Base-by-base conservation (phyloP, 805 yeast genomes). In the Candida pseudoglaebosa region DNA sequence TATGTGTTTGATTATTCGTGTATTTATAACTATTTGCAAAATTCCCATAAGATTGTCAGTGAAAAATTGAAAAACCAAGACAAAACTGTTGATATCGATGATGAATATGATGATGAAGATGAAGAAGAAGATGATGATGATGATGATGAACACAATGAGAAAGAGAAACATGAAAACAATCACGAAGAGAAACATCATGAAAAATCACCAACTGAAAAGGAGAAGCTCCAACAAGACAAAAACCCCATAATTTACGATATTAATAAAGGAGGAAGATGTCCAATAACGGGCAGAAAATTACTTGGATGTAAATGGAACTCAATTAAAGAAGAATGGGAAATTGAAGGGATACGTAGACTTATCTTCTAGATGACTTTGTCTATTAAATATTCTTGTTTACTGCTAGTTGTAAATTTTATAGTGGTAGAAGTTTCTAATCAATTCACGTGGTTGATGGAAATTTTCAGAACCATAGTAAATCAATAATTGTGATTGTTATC, bases 1-100 rank as follows among this genome's bases (percentile, higher is more conserved):
- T 81, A 79, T 45, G 95, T 88, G 0, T 85, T 83, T 49, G 89
- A 96, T 59, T 89, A 90, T 59, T 78, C 86, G 9, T 93, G 98
- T 59, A 87, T 90, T 12, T 78, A 78, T 52, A 73, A 75, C 35
- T 76, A 77, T 52, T 65, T 90, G 32, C 68, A 75, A 20, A 71
- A 75, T 32, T 67, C 73, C 2, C 71, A 67, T 40, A 60, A 59
- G 29, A 45, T 61, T 4, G 62, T 61, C 8, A 44, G 52, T 5
- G 51, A 48, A 16, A 50, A 45, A 30, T 30, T 33, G n/a, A 43
- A 40, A 31, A 41, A 39, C 13, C 41, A 31, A n/a, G 36, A 32
- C 13, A 21, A 20, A 7, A 24, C 19, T 3, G 24, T 5, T 33
- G 56, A 47, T 3, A 48, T 44, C 18, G 57, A 41, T 3, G 49